Base-by-base conservation (phyloP, 2,329 filamentous ascomycete species). In the Xenoacremonium recifei region DNA sequence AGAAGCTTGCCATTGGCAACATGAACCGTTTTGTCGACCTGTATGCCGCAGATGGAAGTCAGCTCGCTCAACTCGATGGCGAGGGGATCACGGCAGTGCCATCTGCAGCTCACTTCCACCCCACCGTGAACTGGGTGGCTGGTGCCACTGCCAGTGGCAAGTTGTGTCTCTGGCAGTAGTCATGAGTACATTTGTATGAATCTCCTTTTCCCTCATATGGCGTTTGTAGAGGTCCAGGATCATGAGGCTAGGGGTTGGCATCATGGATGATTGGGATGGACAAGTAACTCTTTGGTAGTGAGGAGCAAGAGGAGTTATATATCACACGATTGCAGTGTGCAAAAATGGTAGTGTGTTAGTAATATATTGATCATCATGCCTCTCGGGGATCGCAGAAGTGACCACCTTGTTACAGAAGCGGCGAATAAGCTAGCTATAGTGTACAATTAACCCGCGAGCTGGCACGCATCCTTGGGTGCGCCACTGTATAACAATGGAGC, bases 1-100 rank as follows among this genome's bases (percentile, higher is more conserved):
- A 95, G 49, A 89, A 92, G 47, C 90, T 99, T 56, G 87, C 82
- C 18, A 92, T 99, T 43, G 93, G 89, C 2, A 99, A 97, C 55
- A 97, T 97, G 93, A 96, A 95, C 61, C 82, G 93, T 2, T 97
- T 96, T 55, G 89, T 97, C 2, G 93, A 99, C 59, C 79, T 99
- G 1, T 99, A 87, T 62, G 86, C 85, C 1, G 77, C 82, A 1
- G 79, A 86, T 36, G 93, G 93, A 0, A 84, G 89, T 57, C 92
- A 97, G 63, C 69, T 99, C 4, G 92, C 88, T 1, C 92, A 97
- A 64, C 66, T 95, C 1, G 89, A 85, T 2, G 89, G 90, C 1
- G 89, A 95, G 1, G 88, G 86, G 1, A 95, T 99, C 54, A 96
- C 90, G 1, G 93, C 93, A 6, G 93, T 99, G 4, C 93, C 93